Percentiles rank a stretch among this genome's conserved stretches.
These are phyloP conservation scores for Aureobasidium pullulans DNA, from an alignment of 2,329 filamentous ascomycete species.

Conservation along the genomic window DNA sequence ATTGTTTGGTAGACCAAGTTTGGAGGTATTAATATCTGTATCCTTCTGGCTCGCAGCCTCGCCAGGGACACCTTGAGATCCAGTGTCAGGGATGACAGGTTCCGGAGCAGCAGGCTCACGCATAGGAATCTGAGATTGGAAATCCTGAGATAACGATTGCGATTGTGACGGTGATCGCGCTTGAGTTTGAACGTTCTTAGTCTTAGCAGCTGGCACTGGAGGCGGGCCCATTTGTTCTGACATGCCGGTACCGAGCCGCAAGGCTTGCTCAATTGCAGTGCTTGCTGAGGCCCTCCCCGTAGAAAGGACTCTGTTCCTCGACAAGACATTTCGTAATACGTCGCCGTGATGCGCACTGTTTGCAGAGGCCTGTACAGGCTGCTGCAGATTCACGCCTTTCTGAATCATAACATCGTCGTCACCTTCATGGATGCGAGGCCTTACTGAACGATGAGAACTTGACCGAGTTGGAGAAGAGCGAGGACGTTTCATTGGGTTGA, in stretches of 20 bases:
- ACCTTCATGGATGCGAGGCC: not conserved
- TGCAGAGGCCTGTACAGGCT: constrained; percentile 16
- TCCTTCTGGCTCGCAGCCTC: not conserved
- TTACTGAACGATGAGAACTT: not conserved
- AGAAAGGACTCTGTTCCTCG: not conserved
- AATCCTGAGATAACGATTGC: not conserved
- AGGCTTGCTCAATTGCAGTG: not conserved
- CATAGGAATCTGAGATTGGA: not conserved
- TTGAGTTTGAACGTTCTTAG: not conserved
- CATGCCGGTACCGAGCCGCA: not conserved
- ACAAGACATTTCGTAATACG: not conserved
- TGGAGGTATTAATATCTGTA: not conserved
- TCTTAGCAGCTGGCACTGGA: not conserved
- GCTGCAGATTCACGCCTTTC: constrained; percentile 22
- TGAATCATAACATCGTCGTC: constrained; percentile 22
- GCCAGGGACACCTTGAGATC: no score
- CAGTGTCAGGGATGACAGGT: no score
- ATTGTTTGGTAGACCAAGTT: not conserved
- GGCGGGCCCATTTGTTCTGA: not conserved
- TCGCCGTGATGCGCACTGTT: not conserved
- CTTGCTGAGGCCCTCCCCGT: not conserved
- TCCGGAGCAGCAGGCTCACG: not conserved
- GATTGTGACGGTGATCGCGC: not conserved
- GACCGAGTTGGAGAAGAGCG: constrained; percentile 15
- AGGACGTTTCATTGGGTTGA: constrained; percentile 10